phyloP scores from a whole-genome alignment of 768 basidiomycete species.

The Cubamyces sp. region DNA sequence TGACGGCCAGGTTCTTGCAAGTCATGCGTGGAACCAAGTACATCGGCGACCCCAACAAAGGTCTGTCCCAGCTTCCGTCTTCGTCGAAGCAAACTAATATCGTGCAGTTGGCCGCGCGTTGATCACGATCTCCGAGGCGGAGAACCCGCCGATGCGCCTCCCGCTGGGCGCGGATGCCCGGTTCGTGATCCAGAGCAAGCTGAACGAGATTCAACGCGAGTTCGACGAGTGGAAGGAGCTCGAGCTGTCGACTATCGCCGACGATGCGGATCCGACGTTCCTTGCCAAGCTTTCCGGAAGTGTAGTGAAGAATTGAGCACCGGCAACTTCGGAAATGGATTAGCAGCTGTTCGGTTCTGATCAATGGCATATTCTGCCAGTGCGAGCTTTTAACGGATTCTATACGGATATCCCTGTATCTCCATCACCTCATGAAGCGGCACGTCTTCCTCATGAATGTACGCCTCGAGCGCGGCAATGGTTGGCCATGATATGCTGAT shows the following conservation, averaged over 20 bases:
- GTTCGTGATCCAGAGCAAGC: conserved; percentile 8
- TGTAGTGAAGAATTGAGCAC: not conserved
- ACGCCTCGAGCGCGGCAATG: too few relatives aligned
- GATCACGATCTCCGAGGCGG: conserved; percentile 6
- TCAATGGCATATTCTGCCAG: too few relatives aligned
- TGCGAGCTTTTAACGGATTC: not conserved
- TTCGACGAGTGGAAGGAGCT: conserved; percentile 17
- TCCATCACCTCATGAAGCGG: too few relatives aligned
- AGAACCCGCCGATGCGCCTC: conserved; percentile 8
- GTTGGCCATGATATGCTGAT: too few relatives aligned
- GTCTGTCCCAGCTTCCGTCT: not conserved
- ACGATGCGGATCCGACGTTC: conserved; percentile 8
- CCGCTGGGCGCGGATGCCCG: conserved; percentile 9
- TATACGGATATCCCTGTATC: too few relatives aligned
- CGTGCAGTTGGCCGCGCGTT: conserved; percentile 5
- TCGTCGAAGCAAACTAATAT: not conserved
- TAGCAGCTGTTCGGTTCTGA: too few relatives aligned
- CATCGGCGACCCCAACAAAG: conserved; percentile 15
- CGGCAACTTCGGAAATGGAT: not conserved
- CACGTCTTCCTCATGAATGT: too few relatives aligned
- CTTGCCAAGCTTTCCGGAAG: not conserved
- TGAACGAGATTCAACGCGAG: conserved; percentile 8
- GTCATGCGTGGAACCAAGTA: not conserved
- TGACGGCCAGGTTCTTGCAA: not conserved
- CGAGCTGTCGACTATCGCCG: conserved; percentile 6